phyloP scores from a whole-genome alignment of 345 rosid species.

The Dimocarpus longan region DNA sequence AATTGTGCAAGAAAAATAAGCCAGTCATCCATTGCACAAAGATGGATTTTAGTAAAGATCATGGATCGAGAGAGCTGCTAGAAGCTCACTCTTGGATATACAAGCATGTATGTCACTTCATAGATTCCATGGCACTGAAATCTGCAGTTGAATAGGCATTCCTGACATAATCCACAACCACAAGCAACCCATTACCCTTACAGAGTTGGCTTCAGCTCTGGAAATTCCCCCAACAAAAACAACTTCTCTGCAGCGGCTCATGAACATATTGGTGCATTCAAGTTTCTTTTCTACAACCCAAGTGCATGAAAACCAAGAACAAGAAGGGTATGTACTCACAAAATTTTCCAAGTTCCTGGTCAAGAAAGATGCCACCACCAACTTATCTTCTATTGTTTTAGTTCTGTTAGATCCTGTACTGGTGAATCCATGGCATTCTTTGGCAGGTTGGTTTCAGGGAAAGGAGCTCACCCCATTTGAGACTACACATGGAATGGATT shows the following conservation, averaged over 20 bases:
- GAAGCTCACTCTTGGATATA: slow-evolving; percentile 39
- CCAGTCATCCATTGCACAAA: too few species aligned
- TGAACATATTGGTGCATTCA: slow-evolving; percentile 39
- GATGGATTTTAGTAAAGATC: too few species aligned
- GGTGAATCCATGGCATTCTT: slow-evolving; percentile 14
- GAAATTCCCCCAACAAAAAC: slow-evolving; percentile 27
- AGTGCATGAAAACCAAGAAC: background rate
- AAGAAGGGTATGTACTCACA: slow-evolving; percentile 32
- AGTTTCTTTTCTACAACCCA: slow-evolving; percentile 31
- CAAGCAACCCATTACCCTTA: slow-evolving; percentile 37
- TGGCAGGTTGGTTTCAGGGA: slow-evolving; percentile 38
- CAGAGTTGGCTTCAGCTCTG: slow-evolving; percentile 26
- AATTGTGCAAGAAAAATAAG: too few species aligned
- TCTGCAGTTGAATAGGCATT: slow-evolving; percentile 44
- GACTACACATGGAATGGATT: background rate
- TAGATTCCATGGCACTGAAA: slow-evolving; percentile 43
- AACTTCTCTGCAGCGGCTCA: slow-evolving; percentile 27
- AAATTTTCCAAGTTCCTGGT: slow-evolving; percentile 30
- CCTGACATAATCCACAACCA: slow-evolving; percentile 45
- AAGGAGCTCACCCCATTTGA: slow-evolving; percentile 12
- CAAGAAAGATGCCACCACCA: slow-evolving; percentile 6
- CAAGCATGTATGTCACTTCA: slow-evolving; percentile 22
- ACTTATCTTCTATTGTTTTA: background rate
- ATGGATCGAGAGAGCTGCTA: background rate
- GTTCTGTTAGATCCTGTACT: slow-evolving; percentile 18